Conservation (phyloP, 2,329 filamentous ascomycete genomes). For the Cercospora zeina region DNA sequence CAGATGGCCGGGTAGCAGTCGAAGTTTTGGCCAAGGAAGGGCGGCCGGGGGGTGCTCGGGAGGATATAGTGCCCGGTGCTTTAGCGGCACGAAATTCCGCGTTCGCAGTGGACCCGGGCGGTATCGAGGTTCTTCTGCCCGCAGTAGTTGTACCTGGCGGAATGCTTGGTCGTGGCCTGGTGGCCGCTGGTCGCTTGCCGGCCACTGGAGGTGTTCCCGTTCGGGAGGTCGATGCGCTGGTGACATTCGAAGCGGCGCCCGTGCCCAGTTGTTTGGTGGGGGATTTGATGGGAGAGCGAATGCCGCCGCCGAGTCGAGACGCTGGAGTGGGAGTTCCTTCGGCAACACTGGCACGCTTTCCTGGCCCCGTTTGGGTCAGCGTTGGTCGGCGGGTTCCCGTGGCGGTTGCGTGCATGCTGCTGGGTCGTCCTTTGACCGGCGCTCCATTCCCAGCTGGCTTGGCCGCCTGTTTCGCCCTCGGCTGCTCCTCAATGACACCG, state of each 20-base stretch:
- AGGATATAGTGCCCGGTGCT: constrained; percentile 16
- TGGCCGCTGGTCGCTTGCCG: constrained; percentile 25
- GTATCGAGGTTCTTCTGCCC: constrained; percentile 36
- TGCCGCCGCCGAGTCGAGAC: constrained; percentile 56
- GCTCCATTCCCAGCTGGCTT: constrained; percentile 36
- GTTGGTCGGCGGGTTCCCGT: constrained; percentile 37
- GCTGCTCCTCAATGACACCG: constrained; percentile 45
- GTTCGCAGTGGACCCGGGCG: constrained; percentile 38
- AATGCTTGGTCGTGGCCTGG: constrained; percentile 60
- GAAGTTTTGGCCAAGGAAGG: constrained; percentile 20
- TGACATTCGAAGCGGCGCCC: constrained; percentile 55
- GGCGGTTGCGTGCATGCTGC: constrained; percentile 41
- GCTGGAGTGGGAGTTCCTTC: constrained; percentile 71
- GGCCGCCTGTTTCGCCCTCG: constrained; percentile 28
- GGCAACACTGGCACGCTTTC: constrained; percentile 49
- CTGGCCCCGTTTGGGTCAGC: constrained; percentile 23
- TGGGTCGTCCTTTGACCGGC: constrained; percentile 45
- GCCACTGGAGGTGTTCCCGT: constrained; percentile 65
- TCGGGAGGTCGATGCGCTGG: constrained; percentile 60
- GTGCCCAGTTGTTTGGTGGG: constrained; percentile 70
- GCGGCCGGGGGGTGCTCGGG: constrained; percentile 25
- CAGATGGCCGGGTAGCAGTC: constrained; percentile 18
- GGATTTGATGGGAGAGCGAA: constrained; percentile 73
- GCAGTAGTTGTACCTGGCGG: constrained; percentile 43
- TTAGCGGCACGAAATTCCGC: constrained; percentile 12